phyloP scores from a whole-genome alignment of 768 basidiomycete species.

The Wakefieldia striispora region DNA sequence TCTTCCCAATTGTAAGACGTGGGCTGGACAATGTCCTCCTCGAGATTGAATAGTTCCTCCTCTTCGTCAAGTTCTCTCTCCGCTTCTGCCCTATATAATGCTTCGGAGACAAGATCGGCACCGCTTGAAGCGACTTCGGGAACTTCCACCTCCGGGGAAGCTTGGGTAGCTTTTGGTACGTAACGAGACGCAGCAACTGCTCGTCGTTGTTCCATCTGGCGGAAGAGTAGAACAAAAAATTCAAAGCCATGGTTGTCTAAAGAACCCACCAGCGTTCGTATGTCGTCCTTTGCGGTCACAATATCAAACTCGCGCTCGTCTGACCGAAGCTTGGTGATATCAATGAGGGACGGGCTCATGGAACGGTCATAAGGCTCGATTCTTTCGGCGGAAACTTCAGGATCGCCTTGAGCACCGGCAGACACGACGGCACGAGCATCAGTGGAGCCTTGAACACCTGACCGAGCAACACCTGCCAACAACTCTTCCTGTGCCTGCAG shows the following conservation, averaged over 20 bases:
- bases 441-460: constrained; percentile 47
- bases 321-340: constrained; percentile 62
- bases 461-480: constrained; percentile 70
- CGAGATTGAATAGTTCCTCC: constrained; percentile 92
- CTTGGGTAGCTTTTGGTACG: constrained; percentile 72
- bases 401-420: constrained; percentile 32
- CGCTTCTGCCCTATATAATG: constrained; percentile 86
- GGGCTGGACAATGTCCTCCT: constrained; percentile 81
- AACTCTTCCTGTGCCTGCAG: constrained; percentile 90
- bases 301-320: constrained; percentile 86
- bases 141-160: constrained; percentile 52
- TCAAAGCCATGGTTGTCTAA: background rate
- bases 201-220: constrained; percentile 70
- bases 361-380: constrained; percentile 77
- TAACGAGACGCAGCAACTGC: constrained; percentile 83
- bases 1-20: constrained; percentile 97
- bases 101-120: constrained; percentile 83
- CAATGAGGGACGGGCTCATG: constrained; percentile 82
- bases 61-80: constrained; percentile 94
- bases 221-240: constrained; percentile 2
- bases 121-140: constrained; percentile 60
- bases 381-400: constrained; percentile 48
- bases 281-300: constrained; percentile 65
- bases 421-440: constrained; percentile 36
- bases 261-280: constrained; percentile 55